phyloP scores from a whole-genome alignment of 768 basidiomycete species.

The Tricholoma sp. region DNA sequence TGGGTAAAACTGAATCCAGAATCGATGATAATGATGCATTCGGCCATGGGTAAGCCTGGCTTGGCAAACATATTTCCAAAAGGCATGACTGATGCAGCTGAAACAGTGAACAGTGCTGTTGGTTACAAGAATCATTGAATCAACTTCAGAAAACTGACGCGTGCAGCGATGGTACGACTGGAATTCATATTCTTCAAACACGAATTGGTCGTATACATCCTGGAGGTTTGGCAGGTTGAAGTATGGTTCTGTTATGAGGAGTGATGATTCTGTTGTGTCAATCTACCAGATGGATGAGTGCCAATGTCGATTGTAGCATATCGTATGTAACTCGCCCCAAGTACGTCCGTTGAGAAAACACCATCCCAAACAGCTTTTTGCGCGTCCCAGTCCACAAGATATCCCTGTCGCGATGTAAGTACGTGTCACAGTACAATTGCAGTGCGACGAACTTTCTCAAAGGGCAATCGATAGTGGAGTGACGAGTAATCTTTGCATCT shows the following conservation, averaged over 20 bases:
- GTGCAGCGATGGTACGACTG: slow-evolving; percentile 74
- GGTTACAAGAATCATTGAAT: background rate
- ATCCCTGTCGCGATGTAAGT: slow-evolving; percentile 56
- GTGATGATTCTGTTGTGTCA: slow-evolving; percentile 63
- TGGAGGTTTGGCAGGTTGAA: slow-evolving; percentile 92
- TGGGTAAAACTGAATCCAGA: slow-evolving; percentile 95
- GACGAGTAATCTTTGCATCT: slow-evolving; percentile 76
- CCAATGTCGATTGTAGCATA: background rate
- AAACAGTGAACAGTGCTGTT: slow-evolving; percentile 14
- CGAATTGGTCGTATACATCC: slow-evolving; percentile 90
- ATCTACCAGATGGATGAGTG: slow-evolving; percentile 39
- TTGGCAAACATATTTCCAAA: slow-evolving; percentile 65
- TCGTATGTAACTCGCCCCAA: slow-evolving; percentile 44
- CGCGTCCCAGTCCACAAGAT: slow-evolving; percentile 91
- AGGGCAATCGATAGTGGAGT: slow-evolving; percentile 77
- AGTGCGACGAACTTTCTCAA: slow-evolving; percentile 67
- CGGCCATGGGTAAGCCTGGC: slow-evolving; percentile 48
- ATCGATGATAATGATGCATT: slow-evolving; percentile 82
- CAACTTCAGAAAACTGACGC: slow-evolving; percentile 46
- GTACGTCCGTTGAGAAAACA: slow-evolving; percentile 67
- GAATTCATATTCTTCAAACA: slow-evolving; percentile 97
- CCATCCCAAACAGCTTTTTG: slow-evolving; percentile 95
- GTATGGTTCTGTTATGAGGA: slow-evolving; percentile 91
- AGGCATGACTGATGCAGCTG: slow-evolving; percentile 79
- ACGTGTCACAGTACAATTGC: slow-evolving; percentile 8